phyloP scores from a whole-genome alignment of 2,329 filamentous ascomycete genomes.

The Bipolaris oryzae region DNA sequence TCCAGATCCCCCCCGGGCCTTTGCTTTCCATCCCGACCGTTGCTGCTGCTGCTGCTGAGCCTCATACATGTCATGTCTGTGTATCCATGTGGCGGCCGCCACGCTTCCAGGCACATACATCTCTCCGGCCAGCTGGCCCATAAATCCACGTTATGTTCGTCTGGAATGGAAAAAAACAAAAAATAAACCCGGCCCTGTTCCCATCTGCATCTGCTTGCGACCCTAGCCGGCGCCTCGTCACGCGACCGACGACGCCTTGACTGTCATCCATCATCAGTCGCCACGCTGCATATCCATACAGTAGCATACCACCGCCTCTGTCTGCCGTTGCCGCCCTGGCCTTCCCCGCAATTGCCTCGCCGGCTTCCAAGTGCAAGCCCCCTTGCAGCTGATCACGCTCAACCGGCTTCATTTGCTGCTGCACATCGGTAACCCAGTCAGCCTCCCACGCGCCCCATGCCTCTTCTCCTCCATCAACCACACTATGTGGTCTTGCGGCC shows the following conservation, averaged over 20 bases:
- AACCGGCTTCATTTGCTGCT: conserved; percentile 40
- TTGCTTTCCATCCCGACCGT: conserved; percentile 5
- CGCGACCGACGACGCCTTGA: conserved; percentile 28
- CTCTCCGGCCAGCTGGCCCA: no score
- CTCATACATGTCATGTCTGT: conserved; percentile 24
- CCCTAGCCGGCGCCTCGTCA: conserved; percentile 24
- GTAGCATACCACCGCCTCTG: conserved; percentile 12
- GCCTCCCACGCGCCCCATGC: conserved; percentile 30
- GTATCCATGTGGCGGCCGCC: no score
- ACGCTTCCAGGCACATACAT: no score
- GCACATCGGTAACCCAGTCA: conserved; percentile 32
- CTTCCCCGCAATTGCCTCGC: conserved; percentile 49
- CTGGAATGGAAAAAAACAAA: conserved; percentile 9
- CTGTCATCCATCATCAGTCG: conserved; percentile 35
- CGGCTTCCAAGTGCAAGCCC: conserved; percentile 31
- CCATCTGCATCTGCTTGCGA: conserved; percentile 19
- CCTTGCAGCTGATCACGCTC: conserved; percentile 52
- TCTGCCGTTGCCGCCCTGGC: conserved; percentile 22
- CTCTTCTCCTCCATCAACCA: no score
- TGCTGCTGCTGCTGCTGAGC: conserved; percentile 24
- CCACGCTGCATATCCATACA: conserved; percentile 26
- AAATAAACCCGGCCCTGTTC: conserved; percentile 20
- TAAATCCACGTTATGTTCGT: no score
- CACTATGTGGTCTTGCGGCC: conserved; percentile 29
- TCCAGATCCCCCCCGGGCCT: conserved; percentile 3